These are phyloP conservation scores for Fusarium lyarnte DNA, from an alignment of 2,329 filamentous ascomycete genomes.

Conservation along the genomic window DNA sequence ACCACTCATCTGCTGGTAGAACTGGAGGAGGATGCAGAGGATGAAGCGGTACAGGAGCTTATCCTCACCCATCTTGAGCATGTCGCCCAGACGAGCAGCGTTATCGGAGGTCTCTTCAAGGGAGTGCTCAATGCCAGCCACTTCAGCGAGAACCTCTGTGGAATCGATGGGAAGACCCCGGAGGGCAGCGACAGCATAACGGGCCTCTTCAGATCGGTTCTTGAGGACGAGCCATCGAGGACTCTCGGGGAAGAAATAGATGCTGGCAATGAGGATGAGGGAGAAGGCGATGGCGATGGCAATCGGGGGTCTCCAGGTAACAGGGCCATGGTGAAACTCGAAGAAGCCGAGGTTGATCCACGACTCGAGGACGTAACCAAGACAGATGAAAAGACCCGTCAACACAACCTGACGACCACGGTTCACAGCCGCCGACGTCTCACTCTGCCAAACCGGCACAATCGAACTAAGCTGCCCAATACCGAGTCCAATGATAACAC, in stretches of 20 bases:
- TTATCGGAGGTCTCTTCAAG: slow-evolving; percentile 54
- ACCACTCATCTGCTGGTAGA: slow-evolving; percentile 45
- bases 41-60: slow-evolving; percentile 58
- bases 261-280: slow-evolving; percentile 45
- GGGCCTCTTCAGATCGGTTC: slow-evolving; percentile 46
- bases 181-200: slow-evolving; percentile 49
- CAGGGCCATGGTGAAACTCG: slow-evolving; percentile 30
- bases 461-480: slow-evolving; percentile 64
- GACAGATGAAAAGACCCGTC: slow-evolving; percentile 61
- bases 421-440: slow-evolving; percentile 59
- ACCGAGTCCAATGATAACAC: slow-evolving; percentile 63
- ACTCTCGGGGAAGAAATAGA: slow-evolving; percentile 50
- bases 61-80: slow-evolving; percentile 60
- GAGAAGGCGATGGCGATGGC: slow-evolving; percentile 48
- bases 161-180: slow-evolving; percentile 51
- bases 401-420: slow-evolving; percentile 59
- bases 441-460: slow-evolving; percentile 64
- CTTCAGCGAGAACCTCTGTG: slow-evolving; percentile 52
- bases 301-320: slow-evolving; percentile 53
- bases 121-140: slow-evolving; percentile 59
- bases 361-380: slow-evolving; percentile 52
- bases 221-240: slow-evolving; percentile 51
- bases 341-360: slow-evolving; percentile 59
- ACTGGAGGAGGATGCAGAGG: slow-evolving; percentile 46
- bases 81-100: slow-evolving; percentile 52